Evolutionary conservation across 495 filamentous ascomycete species (phyloP).

Genomic region (Tricharina praecox): DNA sequence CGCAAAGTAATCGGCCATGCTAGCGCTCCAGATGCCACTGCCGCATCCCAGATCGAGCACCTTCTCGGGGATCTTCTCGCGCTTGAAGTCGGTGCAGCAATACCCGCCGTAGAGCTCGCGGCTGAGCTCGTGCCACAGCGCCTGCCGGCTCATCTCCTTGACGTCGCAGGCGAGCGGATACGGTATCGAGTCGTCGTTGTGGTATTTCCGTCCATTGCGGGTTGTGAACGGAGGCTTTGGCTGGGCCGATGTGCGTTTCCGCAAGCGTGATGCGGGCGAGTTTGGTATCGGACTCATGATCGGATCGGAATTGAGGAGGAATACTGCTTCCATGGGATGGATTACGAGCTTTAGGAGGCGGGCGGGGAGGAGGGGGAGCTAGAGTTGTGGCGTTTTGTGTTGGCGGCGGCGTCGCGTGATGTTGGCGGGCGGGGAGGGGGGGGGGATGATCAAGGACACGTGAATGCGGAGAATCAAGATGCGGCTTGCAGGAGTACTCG

Average conservation of each 20-base stretch:
- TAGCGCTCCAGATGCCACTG: slow-evolving; percentile 70
- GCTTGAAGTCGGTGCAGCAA: slow-evolving; percentile 51
- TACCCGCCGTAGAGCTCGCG: slow-evolving; percentile 65
- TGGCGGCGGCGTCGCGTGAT: too few relatives aligned
- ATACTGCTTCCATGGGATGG: background rate
- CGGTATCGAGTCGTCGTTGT: slow-evolving; percentile 52
- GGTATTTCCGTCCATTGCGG: slow-evolving; percentile 62
- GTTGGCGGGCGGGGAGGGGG: too few relatives aligned
- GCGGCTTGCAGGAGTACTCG: too few relatives aligned
- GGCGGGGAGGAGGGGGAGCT: too few relatives aligned
- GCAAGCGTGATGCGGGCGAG: background rate
- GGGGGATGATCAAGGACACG: too few relatives aligned
- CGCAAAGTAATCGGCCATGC: slow-evolving; percentile 22
- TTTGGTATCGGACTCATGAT: background rate
- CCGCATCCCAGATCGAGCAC: slow-evolving; percentile 83
- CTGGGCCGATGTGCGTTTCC: background rate
- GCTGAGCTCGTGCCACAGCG: slow-evolving; percentile 62
- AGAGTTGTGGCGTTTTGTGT: too few relatives aligned
- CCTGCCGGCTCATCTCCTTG: slow-evolving; percentile 72
- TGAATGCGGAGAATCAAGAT: too few relatives aligned
- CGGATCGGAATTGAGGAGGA: background rate
- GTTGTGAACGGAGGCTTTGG: slow-evolving; percentile 41
- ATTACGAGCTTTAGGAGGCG: too few relatives aligned
- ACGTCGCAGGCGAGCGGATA: slow-evolving; percentile 85
- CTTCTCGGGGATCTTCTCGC: slow-evolving; percentile 49